Evolutionary conservation across 176 grass and related monocot species (phyloP), one percentile per base, ranked within the genome.

Genomic region (Triticum turgidum): DNA sequence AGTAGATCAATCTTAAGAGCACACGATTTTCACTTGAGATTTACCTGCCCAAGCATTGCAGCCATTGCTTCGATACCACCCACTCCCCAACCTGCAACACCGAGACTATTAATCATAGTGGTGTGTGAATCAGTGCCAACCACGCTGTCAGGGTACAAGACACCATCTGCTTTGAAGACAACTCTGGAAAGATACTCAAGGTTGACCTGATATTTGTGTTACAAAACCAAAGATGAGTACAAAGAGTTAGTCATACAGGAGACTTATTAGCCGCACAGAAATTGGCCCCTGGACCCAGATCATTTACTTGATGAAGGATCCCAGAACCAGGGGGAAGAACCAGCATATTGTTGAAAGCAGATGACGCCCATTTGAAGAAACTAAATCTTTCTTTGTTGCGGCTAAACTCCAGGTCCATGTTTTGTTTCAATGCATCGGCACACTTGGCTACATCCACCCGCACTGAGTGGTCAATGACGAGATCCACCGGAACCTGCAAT

Each of bases 71-170:
- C 96, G 76, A 98, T 98, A 83, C 96, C 96, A 76, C 96, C 93
- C 77, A 98, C 96, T 4, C 96, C 95, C 95, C 95, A 98, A 42
- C 95, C 95, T 85, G 91, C 95, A 84, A 98, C 95, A 84, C 95
- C 95, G 67, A 98, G 86, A 83, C 96, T 91, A 87, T 98, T 93
- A 86, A 98, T 95, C 96, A 98, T 98, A 38, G 96, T 98, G 51
- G 96, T 98, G 82, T 98, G 96, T 11, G 96, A 98, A 83, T 98
- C 93, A 76, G 96, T 98, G 41, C 96, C 96, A 77, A 98, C 96
- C 82, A 95, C 96, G 3, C 96, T 95, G 73, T 98, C 96, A 49
- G 89, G 96, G 38, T 98, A 98, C 14, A 98, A 62, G 24, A 95
- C 33, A 33, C 93, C 93, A 44, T 92, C 82, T 27, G 81, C 90